A percentile compares a stretch with the other conserved stretches of the same genome.
Evolutionary conservation across 495 filamentous ascomycete species (phyloP).

Genomic region (Cryomyces minteri): DNA sequence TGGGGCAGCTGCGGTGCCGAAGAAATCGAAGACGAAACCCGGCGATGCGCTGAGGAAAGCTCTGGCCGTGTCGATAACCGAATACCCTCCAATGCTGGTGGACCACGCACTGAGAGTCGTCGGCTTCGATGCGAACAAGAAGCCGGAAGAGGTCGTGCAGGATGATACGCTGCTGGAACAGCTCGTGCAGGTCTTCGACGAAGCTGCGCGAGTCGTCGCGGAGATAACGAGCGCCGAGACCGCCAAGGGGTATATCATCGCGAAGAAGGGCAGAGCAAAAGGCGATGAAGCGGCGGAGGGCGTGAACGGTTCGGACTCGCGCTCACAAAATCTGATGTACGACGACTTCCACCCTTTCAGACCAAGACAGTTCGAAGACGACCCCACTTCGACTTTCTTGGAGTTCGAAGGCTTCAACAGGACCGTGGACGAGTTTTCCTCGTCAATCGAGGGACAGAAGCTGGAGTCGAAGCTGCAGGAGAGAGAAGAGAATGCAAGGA

Average conservation of each 20-base stretch:
- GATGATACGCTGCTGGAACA: constrained; percentile 42
- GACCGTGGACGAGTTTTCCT: constrained; percentile 92
- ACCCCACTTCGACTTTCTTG: constrained; percentile 42
- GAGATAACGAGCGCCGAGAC: constrained; percentile 36
- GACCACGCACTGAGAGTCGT: constrained; percentile 64
- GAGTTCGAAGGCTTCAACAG: constrained; percentile 74
- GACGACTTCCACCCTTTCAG: constrained; percentile 93
- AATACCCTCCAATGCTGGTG: constrained; percentile 69
- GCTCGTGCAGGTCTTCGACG: constrained; percentile 43
- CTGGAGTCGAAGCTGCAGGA: constrained; percentile 69
- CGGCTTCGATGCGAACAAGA: constrained; percentile 43
- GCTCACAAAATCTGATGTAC: constrained; percentile 43
- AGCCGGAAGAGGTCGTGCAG: constrained; percentile 47
- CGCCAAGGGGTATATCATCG: constrained; percentile 74
- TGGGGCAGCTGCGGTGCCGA: constrained; percentile 29
- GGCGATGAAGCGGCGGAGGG: constrained; percentile 1
- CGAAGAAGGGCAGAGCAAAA: constrained; percentile 33
- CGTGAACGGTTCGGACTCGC: constrained; percentile 15
- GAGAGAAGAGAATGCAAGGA: constrained; percentile 59
- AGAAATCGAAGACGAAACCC: constrained; percentile 57
- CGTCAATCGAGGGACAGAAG: constrained; percentile 85
- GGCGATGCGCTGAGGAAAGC: constrained; percentile 60
- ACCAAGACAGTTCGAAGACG: constrained; percentile 62
- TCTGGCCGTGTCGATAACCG: constrained; percentile 62
- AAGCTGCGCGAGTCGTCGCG: constrained; percentile 44